A percentile compares a stretch with the other conserved stretches of the same genome.
These are phyloP conservation scores for Celoporthe dispersa DNA, from an alignment of 2,329 filamentous ascomycete species.

Conservation along the genomic window DNA sequence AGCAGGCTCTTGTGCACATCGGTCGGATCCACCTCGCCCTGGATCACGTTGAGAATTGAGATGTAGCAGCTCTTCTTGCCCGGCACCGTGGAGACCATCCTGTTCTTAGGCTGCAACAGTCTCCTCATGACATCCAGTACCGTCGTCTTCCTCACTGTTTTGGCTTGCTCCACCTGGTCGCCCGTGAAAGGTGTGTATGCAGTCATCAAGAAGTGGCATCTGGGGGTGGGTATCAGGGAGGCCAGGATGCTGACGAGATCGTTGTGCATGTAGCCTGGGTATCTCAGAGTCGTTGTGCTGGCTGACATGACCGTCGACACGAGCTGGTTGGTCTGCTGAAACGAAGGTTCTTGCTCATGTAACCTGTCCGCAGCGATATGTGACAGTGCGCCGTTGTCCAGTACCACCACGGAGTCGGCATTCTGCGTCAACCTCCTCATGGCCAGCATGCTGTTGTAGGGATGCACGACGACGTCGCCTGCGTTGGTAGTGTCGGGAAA, in stretches of 20 bases:
- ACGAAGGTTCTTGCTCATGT: constrained; percentile 93
- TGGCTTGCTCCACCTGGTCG: constrained; percentile 94
- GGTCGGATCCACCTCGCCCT: constrained; percentile 96
- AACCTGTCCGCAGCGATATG: constrained; percentile 93
- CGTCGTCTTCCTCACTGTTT: constrained; percentile 97
- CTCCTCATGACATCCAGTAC: constrained; percentile 97
- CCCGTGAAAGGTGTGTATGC: constrained; percentile 98
- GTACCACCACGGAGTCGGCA: constrained; percentile 94
- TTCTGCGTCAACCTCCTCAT: constrained; percentile 93
- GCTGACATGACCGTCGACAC: constrained; percentile 99
- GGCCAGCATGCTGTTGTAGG: constrained; percentile 94
- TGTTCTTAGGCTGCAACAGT: constrained; percentile 94
- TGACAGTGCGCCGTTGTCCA: constrained; percentile 93
- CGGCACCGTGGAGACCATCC: constrained; percentile 96
- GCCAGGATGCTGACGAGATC: constrained; percentile 97
- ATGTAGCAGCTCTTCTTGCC: constrained; percentile 99
- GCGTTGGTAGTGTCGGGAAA: constrained; percentile 90
- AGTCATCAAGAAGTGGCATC: constrained; percentile 98
- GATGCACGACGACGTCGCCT: constrained; percentile 93
- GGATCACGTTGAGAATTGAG: constrained; percentile 97
- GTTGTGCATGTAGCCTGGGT: constrained; percentile 99
- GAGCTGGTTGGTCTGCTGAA: constrained; percentile 96
- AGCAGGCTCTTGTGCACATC: constrained; percentile 98
- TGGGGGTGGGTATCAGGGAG: constrained; percentile 91
- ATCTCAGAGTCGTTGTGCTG: constrained; percentile 92